Evolutionary conservation across 2,329 filamentous ascomycete genomes (phyloP), one percentile per base, ranked within the genome.

Genomic region (Chrysoporthe deuterocubensis): DNA sequence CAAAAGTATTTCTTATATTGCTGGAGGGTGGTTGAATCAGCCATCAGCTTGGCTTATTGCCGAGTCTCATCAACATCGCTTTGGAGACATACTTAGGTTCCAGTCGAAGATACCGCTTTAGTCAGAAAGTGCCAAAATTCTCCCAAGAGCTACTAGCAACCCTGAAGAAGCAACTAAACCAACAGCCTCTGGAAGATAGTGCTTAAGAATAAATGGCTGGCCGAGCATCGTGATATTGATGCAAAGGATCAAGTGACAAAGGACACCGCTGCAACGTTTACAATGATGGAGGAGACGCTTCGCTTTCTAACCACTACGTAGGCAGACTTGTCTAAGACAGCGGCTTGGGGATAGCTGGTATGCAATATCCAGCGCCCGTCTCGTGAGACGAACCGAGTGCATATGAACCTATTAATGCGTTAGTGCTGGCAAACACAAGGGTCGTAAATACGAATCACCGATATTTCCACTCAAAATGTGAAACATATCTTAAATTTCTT

Each of bases 41-140:
- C 50, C 13, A 5, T 9, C 6, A 13, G 16, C 16, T 18, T 46
- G 14, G 44, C 14, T 21, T 48, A 18, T 6, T 16, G 46, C 6
- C 46, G 16, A 48, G n/a, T 1, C 18, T 2, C 46, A 6, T 21
- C n/a, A 7, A 48, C 4, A 18, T 32, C 32, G n/a, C 43, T 34
- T 11, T 21, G 26, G 5, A n/a, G 32, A 7, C 54, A 43, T 40
- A 40, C 56, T 42, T 58, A 4, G 37, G n/a, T 66, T 18, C 66
- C 62, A 65, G 56, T 58, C 57, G 62, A 50, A 60, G 11, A 63
- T 48, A 26, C 26, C 1, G 54, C 34, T 37, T 62, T 50, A 16
- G 52, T 67, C 65, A 32, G 43, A 64, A 8, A 18, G 5, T 13
- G 46, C 26, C 32, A 67, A 6, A 4, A 67, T 6, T 6, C 40